Evolutionary conservation across 495 filamentous ascomycete species (phyloP).

Genomic region (Xylaria acuta): DNA sequence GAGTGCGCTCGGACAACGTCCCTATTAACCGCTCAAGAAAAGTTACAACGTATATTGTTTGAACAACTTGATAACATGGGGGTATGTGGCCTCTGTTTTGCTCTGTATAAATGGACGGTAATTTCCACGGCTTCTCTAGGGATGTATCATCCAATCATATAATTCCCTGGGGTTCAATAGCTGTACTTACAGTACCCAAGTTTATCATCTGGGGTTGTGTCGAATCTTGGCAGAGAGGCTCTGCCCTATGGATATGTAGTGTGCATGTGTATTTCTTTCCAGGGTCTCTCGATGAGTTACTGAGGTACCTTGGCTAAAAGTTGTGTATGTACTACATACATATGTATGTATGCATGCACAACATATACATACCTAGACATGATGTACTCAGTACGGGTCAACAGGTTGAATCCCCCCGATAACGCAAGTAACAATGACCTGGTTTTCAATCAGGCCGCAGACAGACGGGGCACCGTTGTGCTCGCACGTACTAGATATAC

Average conservation of each 20-base stretch:
- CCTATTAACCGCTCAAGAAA: neutral
- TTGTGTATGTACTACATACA: no score
- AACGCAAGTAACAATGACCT: neutral
- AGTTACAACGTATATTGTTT: neutral
- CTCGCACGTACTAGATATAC: neutral
- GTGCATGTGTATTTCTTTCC: constrained; percentile 17
- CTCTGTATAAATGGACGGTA: neutral
- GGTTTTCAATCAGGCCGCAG: neutral
- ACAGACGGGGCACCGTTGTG: neutral
- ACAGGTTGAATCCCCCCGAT: neutral
- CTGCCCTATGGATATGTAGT: constrained; percentile 27
- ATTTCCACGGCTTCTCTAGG: neutral
- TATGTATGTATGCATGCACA: neutral
- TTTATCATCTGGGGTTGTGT: constrained; percentile 15
- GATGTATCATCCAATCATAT: neutral
- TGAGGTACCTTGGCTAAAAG: neutral
- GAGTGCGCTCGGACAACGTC: neutral
- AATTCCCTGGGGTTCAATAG: neutral
- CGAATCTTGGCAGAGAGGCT: constrained; percentile 25
- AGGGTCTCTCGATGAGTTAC: constrained; percentile 5
- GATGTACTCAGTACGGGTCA: neutral
- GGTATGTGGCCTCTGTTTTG: neutral
- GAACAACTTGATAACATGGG: no score
- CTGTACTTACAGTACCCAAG: neutral
- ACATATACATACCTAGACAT: neutral